phyloP scores from a whole-genome alignment of 345 rosid species.

The Gossypium arboreum region DNA sequence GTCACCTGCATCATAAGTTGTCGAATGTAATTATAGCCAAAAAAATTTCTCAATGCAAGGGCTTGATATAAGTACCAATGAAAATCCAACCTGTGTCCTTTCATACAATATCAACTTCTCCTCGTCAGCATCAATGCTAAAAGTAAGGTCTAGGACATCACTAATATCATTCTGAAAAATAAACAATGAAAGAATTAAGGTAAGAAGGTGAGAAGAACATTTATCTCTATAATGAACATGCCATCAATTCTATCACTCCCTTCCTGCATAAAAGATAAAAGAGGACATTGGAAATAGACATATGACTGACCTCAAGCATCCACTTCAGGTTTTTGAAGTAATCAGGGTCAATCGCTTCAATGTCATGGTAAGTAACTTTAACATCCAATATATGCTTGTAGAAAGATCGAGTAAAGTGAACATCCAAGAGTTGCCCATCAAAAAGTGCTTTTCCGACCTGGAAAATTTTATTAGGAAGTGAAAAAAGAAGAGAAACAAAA shows the following conservation, averaged over 20 bases:
- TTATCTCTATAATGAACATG: not conserved
- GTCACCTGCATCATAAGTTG: slow-evolving; percentile 57
- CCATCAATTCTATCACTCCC: not conserved
- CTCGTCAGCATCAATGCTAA: slow-evolving; percentile 97
- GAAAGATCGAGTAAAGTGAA: slow-evolving; percentile 95
- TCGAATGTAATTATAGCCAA: not conserved
- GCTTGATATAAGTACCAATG: not conserved
- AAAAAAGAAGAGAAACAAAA: slow-evolving; percentile 8
- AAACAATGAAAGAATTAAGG: slow-evolving; percentile 14
- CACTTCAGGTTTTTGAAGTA: slow-evolving; percentile 85
- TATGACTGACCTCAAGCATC: slow-evolving; percentile 84
- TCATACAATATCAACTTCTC: slow-evolving; percentile 87
- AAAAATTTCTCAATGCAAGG: not conserved
- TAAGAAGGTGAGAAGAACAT: not conserved
- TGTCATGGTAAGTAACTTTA: slow-evolving; percentile 90
- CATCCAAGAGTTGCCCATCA: slow-evolving; percentile 94
- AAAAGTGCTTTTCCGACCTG: slow-evolving; percentile 97
- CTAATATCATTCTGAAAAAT: slow-evolving; percentile 76
- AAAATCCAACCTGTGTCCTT: slow-evolving; percentile 54
- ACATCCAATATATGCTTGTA: slow-evolving; percentile 92
- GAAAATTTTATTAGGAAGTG: slow-evolving; percentile 14
- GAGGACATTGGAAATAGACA: not conserved
- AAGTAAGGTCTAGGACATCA: slow-evolving; percentile 78
- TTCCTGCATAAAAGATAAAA: not conserved
- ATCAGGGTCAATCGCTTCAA: slow-evolving; percentile 96